Percentiles rank a stretch among this genome's conserved stretches.
Evolutionary conservation across 78 protist species (phyloP).

Genomic region (Carpediemonas membranifera): DNA sequence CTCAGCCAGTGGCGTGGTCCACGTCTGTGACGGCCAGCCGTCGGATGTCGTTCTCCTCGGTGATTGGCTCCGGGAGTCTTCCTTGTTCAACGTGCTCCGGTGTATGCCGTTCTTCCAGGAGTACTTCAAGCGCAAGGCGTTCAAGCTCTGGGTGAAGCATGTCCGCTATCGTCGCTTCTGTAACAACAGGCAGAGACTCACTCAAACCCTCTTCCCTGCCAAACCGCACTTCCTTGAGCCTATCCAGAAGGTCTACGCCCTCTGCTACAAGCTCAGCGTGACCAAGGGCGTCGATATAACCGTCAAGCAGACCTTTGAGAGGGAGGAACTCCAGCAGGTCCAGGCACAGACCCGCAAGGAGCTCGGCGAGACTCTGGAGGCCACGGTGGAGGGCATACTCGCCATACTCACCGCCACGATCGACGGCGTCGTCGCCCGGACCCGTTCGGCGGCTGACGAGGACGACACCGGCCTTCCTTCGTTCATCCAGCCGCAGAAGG

Average conservation of each 20-base stretch:
- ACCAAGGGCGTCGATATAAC: background rate
- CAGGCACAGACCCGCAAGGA: background rate
- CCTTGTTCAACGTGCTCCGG: slow-evolving; percentile 39
- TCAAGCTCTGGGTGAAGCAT: slow-evolving; percentile 29
- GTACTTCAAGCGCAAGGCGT: slow-evolving; percentile 26
- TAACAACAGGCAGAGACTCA: slow-evolving; percentile 5
- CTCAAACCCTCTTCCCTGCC: slow-evolving; percentile 21
- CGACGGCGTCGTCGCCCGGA: no score
- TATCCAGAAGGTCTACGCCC: slow-evolving; percentile 5
- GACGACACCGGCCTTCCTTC: no score
- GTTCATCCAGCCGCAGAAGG: no score
- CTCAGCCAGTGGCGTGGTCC: slow-evolving; percentile 50
- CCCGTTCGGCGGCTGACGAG: no score
- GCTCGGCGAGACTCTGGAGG: slow-evolving; percentile 2
- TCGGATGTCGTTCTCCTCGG: slow-evolving; percentile 28
- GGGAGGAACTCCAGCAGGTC: background rate
- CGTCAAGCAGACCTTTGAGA: background rate
- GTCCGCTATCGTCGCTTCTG: slow-evolving; percentile 34
- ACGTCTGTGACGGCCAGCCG: slow-evolving; percentile 27
- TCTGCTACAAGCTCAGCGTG: slow-evolving; percentile 8
- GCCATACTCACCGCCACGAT: no score
- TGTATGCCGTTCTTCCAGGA: slow-evolving; percentile 38
- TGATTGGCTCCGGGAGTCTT: slow-evolving; percentile 26
- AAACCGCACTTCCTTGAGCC: slow-evolving; percentile 11
- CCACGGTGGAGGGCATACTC: no score